Evolutionary conservation across 805 yeast genomes (phyloP), one percentile per base, ranked within the genome.

Genomic region (Danielia reshetovae): DNA sequence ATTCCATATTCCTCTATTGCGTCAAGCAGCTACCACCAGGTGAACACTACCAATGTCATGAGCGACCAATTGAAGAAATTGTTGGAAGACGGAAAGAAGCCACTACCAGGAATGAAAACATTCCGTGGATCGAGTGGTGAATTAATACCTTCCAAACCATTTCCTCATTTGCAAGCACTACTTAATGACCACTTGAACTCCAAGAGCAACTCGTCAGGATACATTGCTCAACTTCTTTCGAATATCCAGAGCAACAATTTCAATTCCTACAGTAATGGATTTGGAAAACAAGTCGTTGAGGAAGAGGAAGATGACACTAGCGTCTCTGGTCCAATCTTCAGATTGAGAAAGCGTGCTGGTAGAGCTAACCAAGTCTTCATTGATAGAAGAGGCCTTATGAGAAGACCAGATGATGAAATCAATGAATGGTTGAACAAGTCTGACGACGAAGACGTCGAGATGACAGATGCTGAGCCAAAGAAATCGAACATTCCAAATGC

Each of bases 1-100:
- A 70, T 85, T 2, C 90, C 95, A 3, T 85, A 82, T 53, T 81
- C 93, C 9, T 83, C 95, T 1, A 81, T 86, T 25, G 68, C 70
- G 1, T 75, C 88, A 0, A 72, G 85, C 1, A 75, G 82, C 10
- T 69, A 72, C 31, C 85, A 76, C 52, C 86, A 77, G 54, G 72
- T 79, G 39, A 77, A 79, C 48, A 72, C 78, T 26, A 69, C 81
- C 7, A 79, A 77, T 41, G 77, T 72, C 35, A 57, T 75, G 9
- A 56, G 55, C 31, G 72, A 73, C 24, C 45, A 49, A 4, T 51
- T 68, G 36, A 62, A 62, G 49, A 65, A 68, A 29, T 48, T 63
- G 18, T 43, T 68, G 21, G 68, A 75, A 35, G 74, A 65, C 18
- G 70, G 67, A n/a, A 66, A 67, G 34, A 55, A 55, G 24, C 70